Base-by-base conservation (phyloP, 257 asterid species). In the Scutellaria barbata region DNA sequence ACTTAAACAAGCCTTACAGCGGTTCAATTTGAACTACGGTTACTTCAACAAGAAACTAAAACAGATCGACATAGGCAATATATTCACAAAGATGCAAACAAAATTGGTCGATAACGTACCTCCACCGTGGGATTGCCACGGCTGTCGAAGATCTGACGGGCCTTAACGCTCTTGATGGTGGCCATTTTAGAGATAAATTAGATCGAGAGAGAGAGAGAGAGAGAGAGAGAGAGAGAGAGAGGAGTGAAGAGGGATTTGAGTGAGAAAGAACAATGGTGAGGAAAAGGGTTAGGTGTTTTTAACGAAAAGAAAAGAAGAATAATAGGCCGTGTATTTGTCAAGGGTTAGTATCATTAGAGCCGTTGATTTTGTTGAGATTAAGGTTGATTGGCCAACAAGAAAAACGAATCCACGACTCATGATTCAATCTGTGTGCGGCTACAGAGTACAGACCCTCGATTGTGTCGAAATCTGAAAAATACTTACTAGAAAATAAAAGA, bases 61-160 rank as follows among this genome's bases (percentile, higher is more conserved):
- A 13, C 74, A 40, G 79, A 82, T 79, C 68, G 55, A 4, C 5
- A 30, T n/a, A 40, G 13, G 13, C 8, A 46, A 3, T 10, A 16
- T 0, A 39, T 10, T 3, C 56, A 14, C 7, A 50, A 64, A 22
- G 22, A 63, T 25, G 61, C 16, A 11, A 35, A 7, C 22, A 33
- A 52, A 51, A 72, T 43, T 35, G 68, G 57, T 4, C 47, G 66
- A 74, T 59, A 35, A 71, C 81, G 37, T 66, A 92, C 98, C 92
- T 92, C 98, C 56, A 92, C 96, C 4, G 97, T 92, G 3, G 98
- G 98, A 77, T 92, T 92, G 1, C 98, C 98, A 55, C 98, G 87
- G 87, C 98, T 92, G 77, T 92, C 98, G 72, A 90, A 84, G 87
- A 92, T 92, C 95, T 92, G 97, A 68, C 98, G 89, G 5, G 98